Percentiles rank a stretch among this genome's conserved stretches.
Conservation (phyloP, 805 yeast genomes). For the Wickerhamomyces strasburgensis region DNA sequence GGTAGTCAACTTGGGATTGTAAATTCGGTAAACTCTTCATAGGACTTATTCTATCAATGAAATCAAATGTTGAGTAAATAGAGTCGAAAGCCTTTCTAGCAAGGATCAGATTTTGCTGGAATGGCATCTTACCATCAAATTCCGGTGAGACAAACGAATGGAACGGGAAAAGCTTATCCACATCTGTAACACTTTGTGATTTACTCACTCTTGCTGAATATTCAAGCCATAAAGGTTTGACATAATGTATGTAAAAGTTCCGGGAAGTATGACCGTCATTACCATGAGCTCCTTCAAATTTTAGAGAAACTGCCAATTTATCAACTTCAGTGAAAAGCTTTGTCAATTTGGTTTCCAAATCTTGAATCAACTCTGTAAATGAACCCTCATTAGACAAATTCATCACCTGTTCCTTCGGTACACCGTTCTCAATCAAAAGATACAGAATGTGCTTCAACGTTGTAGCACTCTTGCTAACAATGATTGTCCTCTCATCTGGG, state of each 20-base stretch:
- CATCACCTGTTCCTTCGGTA: not conserved
- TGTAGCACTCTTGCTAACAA: constrained; percentile 8
- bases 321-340: constrained; percentile 24
- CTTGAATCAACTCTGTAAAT: not conserved
- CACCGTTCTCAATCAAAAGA: not conserved
- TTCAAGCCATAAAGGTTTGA: constrained; percentile 15
- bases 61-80: constrained; percentile 22
- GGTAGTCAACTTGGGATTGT: constrained; percentile 19
- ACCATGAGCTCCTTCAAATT: constrained; percentile 33
- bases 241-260: constrained; percentile 26
- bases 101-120: not conserved
- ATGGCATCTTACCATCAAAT: not conserved
- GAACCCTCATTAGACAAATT: constrained; percentile 7
- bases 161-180: constrained; percentile 15
- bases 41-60: constrained; percentile 25
- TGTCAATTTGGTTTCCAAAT: constrained; percentile 10
- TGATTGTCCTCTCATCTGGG: constrained; percentile 14
- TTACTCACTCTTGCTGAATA: constrained; percentile 3
- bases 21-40: constrained; percentile 16
- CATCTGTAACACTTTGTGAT: not conserved
- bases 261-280: constrained; percentile 33
- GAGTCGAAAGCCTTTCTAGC: constrained; percentile 8
- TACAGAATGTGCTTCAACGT: constrained; percentile 1
- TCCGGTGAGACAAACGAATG: not conserved
- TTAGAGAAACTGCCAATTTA: constrained; percentile 26